Percentiles rank a stretch among this genome's conserved stretches.
phyloP scores from a whole-genome alignment of 2,329 filamentous ascomycete genomes.

The Aureobasidium mangrovei region DNA sequence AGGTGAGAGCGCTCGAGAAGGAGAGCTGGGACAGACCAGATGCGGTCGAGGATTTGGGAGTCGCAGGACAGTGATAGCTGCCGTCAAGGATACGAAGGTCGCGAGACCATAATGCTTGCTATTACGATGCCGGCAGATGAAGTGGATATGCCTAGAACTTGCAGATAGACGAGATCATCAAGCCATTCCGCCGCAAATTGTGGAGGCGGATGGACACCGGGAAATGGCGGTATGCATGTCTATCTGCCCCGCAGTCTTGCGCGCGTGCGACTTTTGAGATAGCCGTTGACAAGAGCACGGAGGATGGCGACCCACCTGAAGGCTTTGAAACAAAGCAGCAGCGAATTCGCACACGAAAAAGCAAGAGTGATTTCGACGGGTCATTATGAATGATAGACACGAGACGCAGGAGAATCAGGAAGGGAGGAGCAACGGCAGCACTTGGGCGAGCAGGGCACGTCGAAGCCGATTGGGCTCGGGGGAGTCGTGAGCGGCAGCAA shows the following conservation, averaged over 20 bases:
- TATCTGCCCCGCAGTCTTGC: slow-evolving; percentile 4
- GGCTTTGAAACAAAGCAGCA: too few species aligned
- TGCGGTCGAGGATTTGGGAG: slow-evolving; percentile 49
- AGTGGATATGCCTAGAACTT: not conserved
- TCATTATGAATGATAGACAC: too few species aligned
- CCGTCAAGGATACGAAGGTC: too few species aligned
- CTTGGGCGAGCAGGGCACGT: not conserved
- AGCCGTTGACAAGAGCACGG: not conserved
- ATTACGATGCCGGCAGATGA: too few species aligned
- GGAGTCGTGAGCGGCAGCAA: not conserved
- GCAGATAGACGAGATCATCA: not conserved
- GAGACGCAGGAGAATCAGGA: not conserved
- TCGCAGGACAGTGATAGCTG: slow-evolving; percentile 4
- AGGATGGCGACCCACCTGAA: not conserved
- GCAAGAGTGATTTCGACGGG: too few species aligned
- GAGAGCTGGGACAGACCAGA: slow-evolving; percentile 64
- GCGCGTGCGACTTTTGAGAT: not conserved
- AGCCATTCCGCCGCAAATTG: slow-evolving; percentile 1
- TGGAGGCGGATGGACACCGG: slow-evolving; percentile 1
- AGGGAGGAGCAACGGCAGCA: not conserved
- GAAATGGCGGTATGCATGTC: not conserved
- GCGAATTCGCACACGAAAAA: too few species aligned
- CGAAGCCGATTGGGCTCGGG: slow-evolving; percentile 2
- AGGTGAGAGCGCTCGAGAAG: slow-evolving; percentile 56
- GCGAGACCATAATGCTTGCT: too few species aligned